Evolutionary conservation across 257 asterid species (phyloP), one percentile per base, ranked within the genome.

Genomic region (Thymus mandschuricus): DNA sequence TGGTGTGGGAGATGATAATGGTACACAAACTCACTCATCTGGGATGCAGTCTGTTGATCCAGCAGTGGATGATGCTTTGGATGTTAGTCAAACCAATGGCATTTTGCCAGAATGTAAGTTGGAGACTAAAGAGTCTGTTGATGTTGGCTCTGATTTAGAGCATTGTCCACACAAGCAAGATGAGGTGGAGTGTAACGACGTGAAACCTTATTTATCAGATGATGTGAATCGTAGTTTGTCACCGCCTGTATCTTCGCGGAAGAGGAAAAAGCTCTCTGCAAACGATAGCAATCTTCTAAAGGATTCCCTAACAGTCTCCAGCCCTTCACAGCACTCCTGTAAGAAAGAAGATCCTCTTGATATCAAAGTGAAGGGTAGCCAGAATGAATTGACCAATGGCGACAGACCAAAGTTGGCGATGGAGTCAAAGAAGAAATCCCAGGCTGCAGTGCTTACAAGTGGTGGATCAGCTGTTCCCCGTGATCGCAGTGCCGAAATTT

Each of bases 381-480:
- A 60, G 80, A 80, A 76, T 64, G 83, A 85, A 69, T 50, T 79
- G 68, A 70, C 76, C 79, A 89, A 89, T 77, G 96, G 89, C 69
- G 81, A 70, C 64, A 82, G 75, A 65, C 31, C 74, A 74, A 79
- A 74, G 81, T 74, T 69, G 75, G 65, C 74, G 58, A 41, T 61
- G 8, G 86, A 79, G 45, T 69, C 59, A 1, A 87, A 79, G 82
- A 82, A 77, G 79, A 89, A 82, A 60, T 33, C 82, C 67, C 86
- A 83, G 60, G 77, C 76, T 59, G 77, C 80, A 75, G 59, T 52
- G 66, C 86, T 57, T 75, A 74, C 62, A 71, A 71, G 60, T 48
- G 72, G 75, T 75, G 81, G 66, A 66, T 45, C 60, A 62, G 80
- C 74, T 84, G 84, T 57, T 77, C 58, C 81, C 54, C 72, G 12